These are phyloP conservation scores for Colletotrichum nymphaeae DNA, from an alignment of 2,329 filamentous ascomycete species.

Conservation along the genomic window DNA sequence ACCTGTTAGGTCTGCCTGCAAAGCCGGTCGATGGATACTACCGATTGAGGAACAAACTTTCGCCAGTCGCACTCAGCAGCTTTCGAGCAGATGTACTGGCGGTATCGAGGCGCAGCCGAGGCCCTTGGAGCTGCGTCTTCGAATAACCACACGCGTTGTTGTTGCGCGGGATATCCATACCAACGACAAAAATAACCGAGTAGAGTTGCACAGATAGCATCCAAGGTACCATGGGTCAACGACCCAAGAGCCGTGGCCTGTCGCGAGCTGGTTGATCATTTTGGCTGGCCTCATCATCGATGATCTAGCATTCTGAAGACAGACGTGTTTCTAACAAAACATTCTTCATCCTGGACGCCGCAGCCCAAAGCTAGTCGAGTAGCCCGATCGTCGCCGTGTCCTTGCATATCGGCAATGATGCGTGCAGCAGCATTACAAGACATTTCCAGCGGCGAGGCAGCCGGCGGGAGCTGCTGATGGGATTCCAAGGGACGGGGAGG, in stretches of 20 bases:
- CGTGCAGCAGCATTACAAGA: constrained; percentile 48
- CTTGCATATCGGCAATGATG: constrained; percentile 54
- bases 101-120: background rate
- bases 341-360: constrained; percentile 39
- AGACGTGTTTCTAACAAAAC: constrained; percentile 48
- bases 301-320: constrained; percentile 48
- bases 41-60: background rate
- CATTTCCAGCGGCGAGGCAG: constrained; percentile 46
- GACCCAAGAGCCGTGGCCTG: background rate
- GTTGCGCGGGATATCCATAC: background rate
- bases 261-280: background rate
- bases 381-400: constrained; percentile 42
- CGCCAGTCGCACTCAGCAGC: background rate
- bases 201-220: background rate
- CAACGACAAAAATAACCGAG: no score
- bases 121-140: background rate
- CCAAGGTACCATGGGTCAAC: background rate
- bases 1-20: background rate
- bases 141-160: background rate
- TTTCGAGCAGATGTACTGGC: background rate
- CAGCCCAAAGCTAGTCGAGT: constrained; percentile 47
- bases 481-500: constrained; percentile 36
- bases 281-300: constrained; percentile 15
- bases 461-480: constrained; percentile 26
- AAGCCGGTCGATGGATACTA: background rate